Base-by-base conservation (phyloP, 768 basidiomycete genomes). In the Hebeloma cylindrosporum region DNA sequence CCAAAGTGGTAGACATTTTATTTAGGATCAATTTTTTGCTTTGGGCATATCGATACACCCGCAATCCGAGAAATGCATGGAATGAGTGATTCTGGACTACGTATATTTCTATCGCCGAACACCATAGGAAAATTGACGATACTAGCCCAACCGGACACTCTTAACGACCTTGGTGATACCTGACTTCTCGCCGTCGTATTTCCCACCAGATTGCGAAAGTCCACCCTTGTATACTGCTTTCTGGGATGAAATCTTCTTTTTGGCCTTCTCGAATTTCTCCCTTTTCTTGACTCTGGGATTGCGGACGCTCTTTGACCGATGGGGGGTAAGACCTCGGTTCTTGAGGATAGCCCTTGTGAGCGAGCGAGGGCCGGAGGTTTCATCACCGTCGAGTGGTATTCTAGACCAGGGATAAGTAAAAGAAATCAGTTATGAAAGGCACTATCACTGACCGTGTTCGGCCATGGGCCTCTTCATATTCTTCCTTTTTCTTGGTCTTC, bases 211-310 rank as follows among this genome's bases (percentile, higher is more conserved):
- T 45, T 80, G 80, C 10, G 77, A 77, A 43, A 86, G 62, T 28
- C 93, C 93, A 42, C 93, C 92, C 63, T 87, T 94, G 79, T 82
- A 98, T n/a, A 93, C 77, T 13, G 93, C 83, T 65, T 90, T 88
- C 66, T 93, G 92, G 17, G 88, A 93, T 21, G 85, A 69, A 10
- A 97, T 71, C 68, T 85, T 92, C 71, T 88, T 93, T 75, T 95
- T 90, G 52, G 94, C 95, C 69, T 96, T 87, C 60, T 94, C 94
- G 74, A 85, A 98, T 60, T 77, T 85, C 67, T 85, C 78, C 25
- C 92, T 80, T 66, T 99, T 99, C 80, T 97, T 98, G 66, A 98
- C 93, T 49, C 96, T 83, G 30, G 95, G 94, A 70, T 99, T 99
- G 53, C 94, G 90, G 27, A 92, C 90, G 43, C 78, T 76, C 69